A percentile compares a stretch with the other conserved stretches of the same genome.
These are phyloP conservation scores for Drosera spatulata DNA, from an alignment of 179 eudicot species.

Conservation along the genomic window DNA sequence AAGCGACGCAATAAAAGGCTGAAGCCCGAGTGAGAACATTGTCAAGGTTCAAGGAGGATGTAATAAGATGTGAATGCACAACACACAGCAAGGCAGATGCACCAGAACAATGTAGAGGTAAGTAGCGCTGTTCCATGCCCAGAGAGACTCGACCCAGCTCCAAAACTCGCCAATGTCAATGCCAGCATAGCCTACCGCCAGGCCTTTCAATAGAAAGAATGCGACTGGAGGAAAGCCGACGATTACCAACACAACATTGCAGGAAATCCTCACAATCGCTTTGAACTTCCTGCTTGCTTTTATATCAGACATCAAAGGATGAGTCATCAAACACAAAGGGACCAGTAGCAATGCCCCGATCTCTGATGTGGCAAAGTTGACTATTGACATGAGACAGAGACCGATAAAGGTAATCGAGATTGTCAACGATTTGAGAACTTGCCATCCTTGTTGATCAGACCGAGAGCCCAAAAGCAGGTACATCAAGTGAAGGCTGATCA, in stretches of 20 bases:
- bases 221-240: constrained; percentile 55
- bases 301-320: constrained; percentile 41
- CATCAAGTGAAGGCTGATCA: constrained; percentile 36
- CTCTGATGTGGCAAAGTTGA: constrained; percentile 89
- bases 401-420: constrained; percentile 68
- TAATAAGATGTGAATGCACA: constrained; percentile 55
- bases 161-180: constrained; percentile 58
- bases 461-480: constrained; percentile 36
- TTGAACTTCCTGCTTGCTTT: constrained; percentile 16
- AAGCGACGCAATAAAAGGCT: too few species aligned
- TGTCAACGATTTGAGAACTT: constrained; percentile 61
- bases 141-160: constrained; percentile 79
- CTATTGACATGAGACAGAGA: constrained; percentile 80
- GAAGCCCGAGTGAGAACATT: not conserved
- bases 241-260: constrained; percentile 37
- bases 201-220: constrained; percentile 43
- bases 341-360: constrained; percentile 72
- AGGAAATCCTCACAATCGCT: constrained; percentile 24
- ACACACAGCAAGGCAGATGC: constrained; percentile 90
- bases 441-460: constrained; percentile 43
- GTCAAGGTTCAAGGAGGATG: constrained; percentile 9
- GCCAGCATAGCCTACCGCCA: constrained; percentile 31
- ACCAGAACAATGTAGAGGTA: constrained; percentile 62
- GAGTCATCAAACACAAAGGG: constrained; percentile 70
- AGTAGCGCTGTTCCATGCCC: constrained; percentile 91